phyloP scores from a whole-genome alignment of 805 yeast genomes.

The Metschnikowia lachancei region DNA sequence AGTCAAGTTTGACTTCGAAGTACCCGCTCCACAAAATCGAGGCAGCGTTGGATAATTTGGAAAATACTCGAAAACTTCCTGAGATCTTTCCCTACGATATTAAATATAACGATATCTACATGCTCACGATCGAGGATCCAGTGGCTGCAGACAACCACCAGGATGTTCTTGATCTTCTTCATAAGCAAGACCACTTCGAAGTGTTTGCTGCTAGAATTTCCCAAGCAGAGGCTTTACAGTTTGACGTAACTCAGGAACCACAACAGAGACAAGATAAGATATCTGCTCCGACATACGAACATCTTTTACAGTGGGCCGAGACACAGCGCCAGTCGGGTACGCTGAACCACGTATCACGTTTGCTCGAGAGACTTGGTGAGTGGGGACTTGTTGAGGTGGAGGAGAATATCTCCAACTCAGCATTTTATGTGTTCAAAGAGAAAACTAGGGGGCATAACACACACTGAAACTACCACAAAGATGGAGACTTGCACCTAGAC shows the following conservation, averaged over 20 bases:
- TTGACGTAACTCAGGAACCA: not conserved
- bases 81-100: constrained; percentile 33
- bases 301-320: constrained; percentile 18
- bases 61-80: constrained; percentile 6
- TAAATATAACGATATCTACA: constrained; percentile 23
- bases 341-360: constrained; percentile 7
- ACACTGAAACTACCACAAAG: no score
- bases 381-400: constrained; percentile 20
- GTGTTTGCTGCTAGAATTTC: constrained; percentile 25
- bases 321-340: not conserved
- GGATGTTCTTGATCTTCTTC: constrained; percentile 23
- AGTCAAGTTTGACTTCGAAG: not conserved
- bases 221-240: constrained; percentile 3
- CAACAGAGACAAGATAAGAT: not conserved
- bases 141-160: constrained; percentile 26
- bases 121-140: constrained; percentile 34
- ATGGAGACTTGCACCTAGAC: no score
- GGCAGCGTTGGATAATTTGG: constrained; percentile 3
- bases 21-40: constrained; percentile 1
- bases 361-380: constrained; percentile 17
- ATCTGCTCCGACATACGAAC: constrained; percentile 12
- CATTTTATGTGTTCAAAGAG: constrained; percentile 14
- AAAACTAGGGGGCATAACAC: no score
- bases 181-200: constrained; percentile 24
- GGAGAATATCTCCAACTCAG: constrained; percentile 12